A percentile compares a stretch with the other conserved stretches of the same genome.
These are phyloP conservation scores for Talaromyces nanjingensis DNA, from an alignment of 495 filamentous ascomycete genomes.

Conservation along the genomic window DNA sequence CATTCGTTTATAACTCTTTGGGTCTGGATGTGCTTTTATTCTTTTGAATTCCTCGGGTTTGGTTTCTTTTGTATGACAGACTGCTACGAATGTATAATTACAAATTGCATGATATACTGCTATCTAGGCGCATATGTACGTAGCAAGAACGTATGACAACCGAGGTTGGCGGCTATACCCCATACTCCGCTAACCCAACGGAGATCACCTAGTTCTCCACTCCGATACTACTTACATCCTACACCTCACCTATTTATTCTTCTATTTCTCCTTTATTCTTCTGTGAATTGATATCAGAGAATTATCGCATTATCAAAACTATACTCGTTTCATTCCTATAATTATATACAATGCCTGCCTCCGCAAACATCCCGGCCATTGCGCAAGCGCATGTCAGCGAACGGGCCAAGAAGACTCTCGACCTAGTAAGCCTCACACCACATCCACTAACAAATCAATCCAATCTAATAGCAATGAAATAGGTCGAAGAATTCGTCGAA, in stretches of 20 bases:
- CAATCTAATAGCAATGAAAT: conserved; percentile 8
- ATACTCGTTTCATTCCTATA: not conserved
- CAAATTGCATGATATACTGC: not conserved
- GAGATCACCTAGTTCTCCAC: not conserved
- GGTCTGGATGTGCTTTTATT: conserved; percentile 14
- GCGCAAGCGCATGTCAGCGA: conserved; percentile 69
- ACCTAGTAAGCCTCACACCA: conserved; percentile 38
- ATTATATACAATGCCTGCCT: conserved; percentile 44
- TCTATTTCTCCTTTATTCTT: conserved; percentile 9
- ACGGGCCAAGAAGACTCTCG: conserved; percentile 65
- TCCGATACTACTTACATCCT: conserved; percentile 16
- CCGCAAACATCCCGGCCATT: conserved; percentile 58
- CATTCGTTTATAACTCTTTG: conserved; percentile 26
- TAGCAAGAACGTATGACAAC: not conserved
- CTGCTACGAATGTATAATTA: not conserved
- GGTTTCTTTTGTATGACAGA: conserved; percentile 12
- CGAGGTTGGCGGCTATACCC: conserved; percentile 8
- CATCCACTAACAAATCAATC: not conserved
- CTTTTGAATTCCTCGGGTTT: conserved; percentile 7
- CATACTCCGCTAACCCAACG: conserved; percentile 7
- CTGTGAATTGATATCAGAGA: not conserved
- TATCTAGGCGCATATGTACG: not conserved
- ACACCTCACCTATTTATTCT: conserved; percentile 13
- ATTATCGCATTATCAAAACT: not conserved
- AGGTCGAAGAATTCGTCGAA: conserved; percentile 94